Conservation (phyloP, 352 stramenopile species). For the Phytophthora citricola region DNA sequence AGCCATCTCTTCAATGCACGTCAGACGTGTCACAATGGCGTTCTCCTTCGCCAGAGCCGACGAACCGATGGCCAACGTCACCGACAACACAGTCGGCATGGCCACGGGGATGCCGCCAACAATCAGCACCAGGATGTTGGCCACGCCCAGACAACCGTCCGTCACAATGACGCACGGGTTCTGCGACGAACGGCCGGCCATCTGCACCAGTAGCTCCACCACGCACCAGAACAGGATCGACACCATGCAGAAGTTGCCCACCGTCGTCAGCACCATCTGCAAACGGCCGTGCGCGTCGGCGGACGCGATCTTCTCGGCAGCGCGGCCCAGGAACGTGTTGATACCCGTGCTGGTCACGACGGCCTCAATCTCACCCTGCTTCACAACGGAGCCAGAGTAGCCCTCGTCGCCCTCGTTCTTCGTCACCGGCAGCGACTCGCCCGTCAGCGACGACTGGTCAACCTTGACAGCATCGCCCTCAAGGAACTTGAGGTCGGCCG, state of each 20-base stretch:
- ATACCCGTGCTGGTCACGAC: constrained; percentile 89
- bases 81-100: constrained; percentile 93
- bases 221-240: constrained; percentile 88
- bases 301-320: constrained; percentile 79
- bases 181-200: constrained; percentile 71
- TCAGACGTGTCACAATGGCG: constrained; percentile 93
- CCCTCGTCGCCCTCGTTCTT: constrained; percentile 80
- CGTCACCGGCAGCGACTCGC: constrained; percentile 94
- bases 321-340: constrained; percentile 93
- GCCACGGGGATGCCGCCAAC: constrained; percentile 93
- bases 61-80: constrained; percentile 93
- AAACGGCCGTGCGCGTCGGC: constrained; percentile 85
- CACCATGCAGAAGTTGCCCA: constrained; percentile 91
- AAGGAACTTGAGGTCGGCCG: constrained; percentile 90
- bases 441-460: constrained; percentile 93
- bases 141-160: constrained; percentile 70
- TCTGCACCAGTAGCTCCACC: constrained; percentile 88
- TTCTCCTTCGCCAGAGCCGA: constrained; percentile 90
- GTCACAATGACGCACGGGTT: constrained; percentile 88
- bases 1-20: constrained; percentile 93
- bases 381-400: constrained; percentile 88
- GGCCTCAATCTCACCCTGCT: constrained; percentile 91
- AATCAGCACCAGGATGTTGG: constrained; percentile 90
- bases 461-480: constrained; percentile 86
- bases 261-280: constrained; percentile 93